A percentile compares a stretch with the other conserved stretches of the same genome.
Conservation (phyloP, 2,329 filamentous ascomycete species). For the Thyridium curvatum region DNA sequence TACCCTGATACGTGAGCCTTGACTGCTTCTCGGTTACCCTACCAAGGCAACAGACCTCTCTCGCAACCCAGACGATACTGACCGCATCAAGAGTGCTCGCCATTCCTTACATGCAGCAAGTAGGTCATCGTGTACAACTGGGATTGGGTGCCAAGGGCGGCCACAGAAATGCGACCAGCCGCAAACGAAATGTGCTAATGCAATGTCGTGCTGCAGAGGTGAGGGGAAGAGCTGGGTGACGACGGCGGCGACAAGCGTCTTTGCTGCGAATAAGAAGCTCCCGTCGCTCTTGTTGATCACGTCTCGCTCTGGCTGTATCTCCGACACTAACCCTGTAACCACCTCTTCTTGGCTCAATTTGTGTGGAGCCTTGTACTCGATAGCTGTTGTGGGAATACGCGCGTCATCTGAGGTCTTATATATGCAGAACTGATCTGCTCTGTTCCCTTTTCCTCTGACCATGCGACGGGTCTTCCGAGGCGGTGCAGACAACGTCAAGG, state of each 20-base stretch:
- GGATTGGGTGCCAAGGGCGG: too few species aligned
- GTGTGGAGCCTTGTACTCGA: conserved; percentile 31
- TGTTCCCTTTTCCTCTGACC: conserved; percentile 18
- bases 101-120: too few species aligned
- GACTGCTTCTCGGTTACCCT: too few species aligned
- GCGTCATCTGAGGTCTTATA: conserved; percentile 12
- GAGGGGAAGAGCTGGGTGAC: conserved; percentile 32
- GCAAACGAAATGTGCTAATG: too few species aligned
- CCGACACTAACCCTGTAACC: conserved; percentile 20
- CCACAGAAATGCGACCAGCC: too few species aligned
- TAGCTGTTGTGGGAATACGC: conserved; percentile 19
- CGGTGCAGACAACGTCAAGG: conserved; percentile 2
- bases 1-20: too few species aligned
- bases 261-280: conserved; percentile 19
- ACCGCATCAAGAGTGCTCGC: too few species aligned
- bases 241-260: conserved; percentile 24
- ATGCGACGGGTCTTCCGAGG: conserved; percentile 10
- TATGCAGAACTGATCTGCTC: conserved; percentile 25
- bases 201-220: too few species aligned
- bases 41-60: too few species aligned
- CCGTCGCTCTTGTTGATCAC: conserved; percentile 24
- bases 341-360: conserved; percentile 26
- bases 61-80: too few species aligned
- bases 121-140: too few species aligned
- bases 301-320: conserved; percentile 24